Evolutionary conservation across 129 eudicot species (phyloP).

Genomic region (Pseudognaphalium luteoalbum): DNA sequence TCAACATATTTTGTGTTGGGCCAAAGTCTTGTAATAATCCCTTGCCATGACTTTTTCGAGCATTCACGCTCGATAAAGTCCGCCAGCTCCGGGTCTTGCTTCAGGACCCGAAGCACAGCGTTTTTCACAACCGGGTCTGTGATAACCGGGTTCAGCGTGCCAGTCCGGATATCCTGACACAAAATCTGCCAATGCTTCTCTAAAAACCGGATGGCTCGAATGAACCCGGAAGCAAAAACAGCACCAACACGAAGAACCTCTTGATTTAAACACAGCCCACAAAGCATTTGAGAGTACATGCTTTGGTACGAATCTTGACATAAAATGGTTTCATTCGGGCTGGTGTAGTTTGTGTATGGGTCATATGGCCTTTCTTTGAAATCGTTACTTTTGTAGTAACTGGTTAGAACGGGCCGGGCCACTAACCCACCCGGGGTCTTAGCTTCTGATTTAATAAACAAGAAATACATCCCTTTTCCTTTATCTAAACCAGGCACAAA

Average conservation of each 20-base stretch:
- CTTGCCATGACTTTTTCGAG: conserved; percentile 62
- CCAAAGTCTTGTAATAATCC: conserved; percentile 77
- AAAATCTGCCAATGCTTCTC: conserved; percentile 62
- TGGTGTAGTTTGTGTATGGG: conserved; percentile 79
- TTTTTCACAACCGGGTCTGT: conserved; percentile 56
- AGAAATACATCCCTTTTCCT: conserved; percentile 87
- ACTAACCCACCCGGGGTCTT: conserved; percentile 72
- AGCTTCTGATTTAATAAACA: conserved; percentile 70
- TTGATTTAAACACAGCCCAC: conserved; percentile 60
- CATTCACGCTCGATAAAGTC: conserved; percentile 64
- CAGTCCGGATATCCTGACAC: conserved; percentile 59
- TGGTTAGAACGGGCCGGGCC: conserved; percentile 82
- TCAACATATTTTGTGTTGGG: conserved; percentile 76
- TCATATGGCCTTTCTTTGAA: conserved; percentile 68
- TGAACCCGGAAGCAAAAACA: conserved; percentile 79
- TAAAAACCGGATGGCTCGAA: conserved; percentile 72
- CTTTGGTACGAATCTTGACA: conserved; percentile 82
- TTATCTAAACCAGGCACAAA: conserved; percentile 68
- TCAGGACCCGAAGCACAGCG: conserved; percentile 51
- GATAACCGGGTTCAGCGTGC: conserved; percentile 51
- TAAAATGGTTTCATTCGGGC: conserved; percentile 72
- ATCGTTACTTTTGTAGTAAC: conserved; percentile 70
- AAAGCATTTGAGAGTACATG: conserved; percentile 84
- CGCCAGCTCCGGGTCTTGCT: conserved; percentile 54
- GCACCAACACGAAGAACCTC: conserved; percentile 82